Percentiles rank a stretch among this genome's conserved stretches.
phyloP scores from a whole-genome alignment of 192 early-diverging fungal genomes.

The Dissophora globulifera region DNA sequence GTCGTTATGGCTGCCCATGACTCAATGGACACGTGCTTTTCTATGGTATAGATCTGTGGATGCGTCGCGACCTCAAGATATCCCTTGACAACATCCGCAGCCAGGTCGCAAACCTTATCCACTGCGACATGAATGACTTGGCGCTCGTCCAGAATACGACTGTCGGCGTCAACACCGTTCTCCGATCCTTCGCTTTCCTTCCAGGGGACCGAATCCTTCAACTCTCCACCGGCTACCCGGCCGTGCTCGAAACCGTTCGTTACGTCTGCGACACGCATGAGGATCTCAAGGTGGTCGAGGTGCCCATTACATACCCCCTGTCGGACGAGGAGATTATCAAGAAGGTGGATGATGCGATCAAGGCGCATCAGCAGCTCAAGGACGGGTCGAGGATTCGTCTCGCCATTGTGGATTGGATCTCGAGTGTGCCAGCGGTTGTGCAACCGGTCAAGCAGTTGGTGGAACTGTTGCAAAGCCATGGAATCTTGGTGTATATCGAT shows the following conservation, averaged over 20 bases:
- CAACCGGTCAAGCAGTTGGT: slow-evolving; percentile 58
- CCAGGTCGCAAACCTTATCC: slow-evolving; percentile 55
- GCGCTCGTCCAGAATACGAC: slow-evolving; percentile 70
- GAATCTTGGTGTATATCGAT: slow-evolving; percentile 70
- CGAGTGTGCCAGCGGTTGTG: slow-evolving; percentile 61
- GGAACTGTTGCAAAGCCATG: slow-evolving; percentile 53
- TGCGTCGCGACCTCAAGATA: slow-evolving; percentile 53
- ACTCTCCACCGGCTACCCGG: slow-evolving; percentile 67
- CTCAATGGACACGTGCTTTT: neutral
- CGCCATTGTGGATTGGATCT: slow-evolving; percentile 67
- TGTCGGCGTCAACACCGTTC: slow-evolving; percentile 63
- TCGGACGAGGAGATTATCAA: slow-evolving; percentile 49
- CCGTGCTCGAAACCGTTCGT: slow-evolving; percentile 56
- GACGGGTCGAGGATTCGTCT: slow-evolving; percentile 53
- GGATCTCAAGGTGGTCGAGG: slow-evolving; percentile 52
- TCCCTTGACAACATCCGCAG: slow-evolving; percentile 44
- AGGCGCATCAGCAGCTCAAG: slow-evolving; percentile 34
- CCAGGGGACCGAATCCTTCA: slow-evolving; percentile 62
- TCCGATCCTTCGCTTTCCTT: slow-evolving; percentile 56
- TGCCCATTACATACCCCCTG: slow-evolving; percentile 64
- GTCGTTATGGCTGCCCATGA: neutral
- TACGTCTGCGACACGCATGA: slow-evolving; percentile 58
- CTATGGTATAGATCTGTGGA: slow-evolving; percentile 56
- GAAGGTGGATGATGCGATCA: slow-evolving; percentile 53
- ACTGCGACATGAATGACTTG: slow-evolving; percentile 62